Percentiles rank a stretch among this genome's conserved stretches.
Conservation (phyloP, 768 basidiomycete genomes). For the Mycena metata region DNA sequence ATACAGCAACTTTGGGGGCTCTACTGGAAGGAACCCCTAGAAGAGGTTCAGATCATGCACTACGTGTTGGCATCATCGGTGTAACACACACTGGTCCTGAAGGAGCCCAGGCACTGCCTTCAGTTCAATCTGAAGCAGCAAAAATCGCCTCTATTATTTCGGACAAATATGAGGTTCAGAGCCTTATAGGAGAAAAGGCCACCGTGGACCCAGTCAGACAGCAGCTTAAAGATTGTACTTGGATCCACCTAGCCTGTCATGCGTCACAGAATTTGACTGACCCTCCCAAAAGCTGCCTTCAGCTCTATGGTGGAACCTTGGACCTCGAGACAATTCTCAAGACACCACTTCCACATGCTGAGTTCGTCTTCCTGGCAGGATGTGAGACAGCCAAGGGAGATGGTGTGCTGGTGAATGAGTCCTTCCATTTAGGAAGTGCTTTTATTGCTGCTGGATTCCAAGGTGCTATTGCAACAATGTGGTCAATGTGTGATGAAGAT, state of each 20-base stretch:
- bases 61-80: background rate
- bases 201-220: constrained; percentile 1
- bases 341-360: background rate
- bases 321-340: constrained; percentile 4
- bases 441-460: constrained; percentile 4
- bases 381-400: constrained; percentile 4
- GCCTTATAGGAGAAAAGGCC: background rate
- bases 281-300: constrained; percentile 1
- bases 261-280: background rate
- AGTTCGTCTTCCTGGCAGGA: constrained; percentile 1
- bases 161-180: constrained; percentile 1
- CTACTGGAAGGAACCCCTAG: background rate
- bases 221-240: background rate
- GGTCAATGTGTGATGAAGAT: background rate
- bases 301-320: too few relatives aligned
- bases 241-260: constrained; percentile 12
- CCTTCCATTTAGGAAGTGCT: constrained; percentile 1
- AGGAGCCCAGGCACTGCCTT: background rate
- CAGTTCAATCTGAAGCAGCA: background rate
- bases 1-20: background rate
- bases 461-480: constrained; percentile 1
- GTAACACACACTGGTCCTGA: background rate
- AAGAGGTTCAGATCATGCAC: background rate
- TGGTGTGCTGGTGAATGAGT: constrained; percentile 1
- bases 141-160: background rate